These are phyloP conservation scores for Keithomyces neogunnii DNA, from an alignment of 2,329 filamentous ascomycete species.

Conservation along the genomic window DNA sequence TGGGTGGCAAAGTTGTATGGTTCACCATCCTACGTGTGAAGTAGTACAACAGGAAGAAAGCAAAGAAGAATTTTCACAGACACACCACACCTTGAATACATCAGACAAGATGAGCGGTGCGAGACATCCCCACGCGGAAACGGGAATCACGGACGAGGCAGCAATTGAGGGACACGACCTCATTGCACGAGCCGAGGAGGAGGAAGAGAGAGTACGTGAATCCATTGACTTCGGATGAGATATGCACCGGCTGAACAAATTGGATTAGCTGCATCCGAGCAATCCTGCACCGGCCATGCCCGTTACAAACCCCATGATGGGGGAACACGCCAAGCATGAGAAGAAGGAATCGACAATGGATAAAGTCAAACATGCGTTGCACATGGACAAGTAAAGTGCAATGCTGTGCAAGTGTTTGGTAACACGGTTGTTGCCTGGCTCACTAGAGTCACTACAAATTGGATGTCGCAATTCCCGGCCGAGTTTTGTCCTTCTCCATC, in stretches of 20 bases:
- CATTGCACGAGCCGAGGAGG: constrained; percentile 1
- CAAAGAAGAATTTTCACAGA: no score
- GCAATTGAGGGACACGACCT: neutral
- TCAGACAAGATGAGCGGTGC: neutral
- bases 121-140: neutral
- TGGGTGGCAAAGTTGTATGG: neutral
- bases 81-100: neutral
- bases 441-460: no score
- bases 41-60: no score
- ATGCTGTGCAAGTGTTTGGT: no score
- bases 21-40: neutral
- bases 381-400: neutral
- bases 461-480: no score
- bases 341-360: constrained; percentile 1
- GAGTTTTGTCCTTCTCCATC: no score
- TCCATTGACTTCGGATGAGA: no score
- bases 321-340: neutral
- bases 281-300: neutral
- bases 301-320: neutral
- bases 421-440: neutral
- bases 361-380: constrained; percentile 1
- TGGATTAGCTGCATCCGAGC: neutral
- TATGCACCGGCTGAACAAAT: neutral
- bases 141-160: neutral
- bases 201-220: neutral